These are phyloP conservation scores for Talaromyces sp. DNA, from an alignment of 2,329 filamentous ascomycete genomes.

Conservation along the genomic window DNA sequence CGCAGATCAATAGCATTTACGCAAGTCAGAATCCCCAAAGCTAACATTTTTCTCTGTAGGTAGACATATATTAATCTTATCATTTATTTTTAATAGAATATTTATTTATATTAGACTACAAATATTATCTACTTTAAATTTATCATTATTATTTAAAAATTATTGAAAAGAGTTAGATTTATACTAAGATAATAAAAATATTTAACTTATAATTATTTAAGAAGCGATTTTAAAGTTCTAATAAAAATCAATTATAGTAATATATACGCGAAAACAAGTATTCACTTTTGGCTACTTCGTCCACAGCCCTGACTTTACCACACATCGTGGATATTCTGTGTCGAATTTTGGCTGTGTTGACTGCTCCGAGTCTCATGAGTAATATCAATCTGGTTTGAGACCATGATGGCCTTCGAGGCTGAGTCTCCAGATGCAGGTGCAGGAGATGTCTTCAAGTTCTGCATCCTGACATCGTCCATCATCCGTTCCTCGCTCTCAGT, in stretches of 20 bases:
- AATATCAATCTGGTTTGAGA: slow-evolving; percentile 40
- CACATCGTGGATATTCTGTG: background rate
- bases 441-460: slow-evolving; percentile 25
- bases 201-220: too few relatives aligned
- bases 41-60: too few relatives aligned
- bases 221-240: too few relatives aligned
- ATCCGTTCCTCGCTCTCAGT: slow-evolving; percentile 43
- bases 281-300: background rate
- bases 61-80: too few relatives aligned
- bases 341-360: background rate
- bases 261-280: background rate
- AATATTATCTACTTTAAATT: too few relatives aligned
- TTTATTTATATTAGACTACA: too few relatives aligned
- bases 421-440: slow-evolving; percentile 12
- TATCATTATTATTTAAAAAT: too few relatives aligned
- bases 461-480: slow-evolving; percentile 39
- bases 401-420: slow-evolving; percentile 29
- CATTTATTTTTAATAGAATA: too few relatives aligned
- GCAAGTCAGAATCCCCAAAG: too few relatives aligned
- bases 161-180: too few relatives aligned
- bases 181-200: too few relatives aligned
- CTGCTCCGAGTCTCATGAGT: slow-evolving; percentile 16
- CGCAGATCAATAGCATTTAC: too few relatives aligned
- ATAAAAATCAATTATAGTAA: background rate
- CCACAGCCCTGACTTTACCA: background rate